phyloP scores from a whole-genome alignment of 2,329 filamentous ascomycete genomes.

The Penicillium freii region DNA sequence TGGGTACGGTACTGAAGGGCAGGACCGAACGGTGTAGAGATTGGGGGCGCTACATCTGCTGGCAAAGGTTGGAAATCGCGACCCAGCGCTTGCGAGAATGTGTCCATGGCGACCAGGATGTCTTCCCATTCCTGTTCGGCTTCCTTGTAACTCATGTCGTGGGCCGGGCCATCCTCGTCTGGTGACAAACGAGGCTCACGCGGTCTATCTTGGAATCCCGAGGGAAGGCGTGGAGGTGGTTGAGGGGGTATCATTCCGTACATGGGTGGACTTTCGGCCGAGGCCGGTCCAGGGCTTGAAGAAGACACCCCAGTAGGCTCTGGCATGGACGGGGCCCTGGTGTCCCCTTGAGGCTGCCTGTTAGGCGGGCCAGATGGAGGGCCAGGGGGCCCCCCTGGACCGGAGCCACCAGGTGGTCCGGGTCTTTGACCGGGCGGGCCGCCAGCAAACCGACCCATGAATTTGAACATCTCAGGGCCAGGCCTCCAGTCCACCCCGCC shows the following conservation, averaged over 20 bases:
- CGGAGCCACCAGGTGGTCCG: slow-evolving; percentile 11
- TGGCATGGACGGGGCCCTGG: neutral
- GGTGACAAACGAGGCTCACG: slow-evolving; percentile 11
- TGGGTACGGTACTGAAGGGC: slow-evolving; percentile 80
- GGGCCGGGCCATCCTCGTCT: slow-evolving; percentile 53
- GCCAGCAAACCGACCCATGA: slow-evolving; percentile 34
- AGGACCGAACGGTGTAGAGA: slow-evolving; percentile 74
- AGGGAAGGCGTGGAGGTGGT: slow-evolving; percentile 45
- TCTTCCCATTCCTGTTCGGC: slow-evolving; percentile 74
- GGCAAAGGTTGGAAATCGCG: slow-evolving; percentile 73
- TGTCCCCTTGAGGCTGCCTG: slow-evolving; percentile 9
- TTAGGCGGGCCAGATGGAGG: slow-evolving; percentile 12
- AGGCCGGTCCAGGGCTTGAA: slow-evolving; percentile 5
- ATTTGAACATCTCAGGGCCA: slow-evolving; percentile 48
- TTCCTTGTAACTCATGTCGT: slow-evolving; percentile 64
- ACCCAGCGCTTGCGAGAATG: slow-evolving; percentile 60
- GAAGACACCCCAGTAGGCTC: neutral
- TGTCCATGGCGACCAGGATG: slow-evolving; percentile 43
- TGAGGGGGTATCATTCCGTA: slow-evolving; percentile 50
- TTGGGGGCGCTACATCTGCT: slow-evolving; percentile 62
- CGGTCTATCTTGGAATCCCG: slow-evolving; percentile 53
- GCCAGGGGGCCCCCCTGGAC: slow-evolving; percentile 12
- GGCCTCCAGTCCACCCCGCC: slow-evolving; percentile 59
- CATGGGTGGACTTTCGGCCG: slow-evolving; percentile 39
- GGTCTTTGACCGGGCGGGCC: slow-evolving; percentile 9